A percentile compares a stretch with the other conserved stretches of the same genome.
Evolutionary conservation across 768 basidiomycete species (phyloP).

Genomic region (Suillus alpinus): DNA sequence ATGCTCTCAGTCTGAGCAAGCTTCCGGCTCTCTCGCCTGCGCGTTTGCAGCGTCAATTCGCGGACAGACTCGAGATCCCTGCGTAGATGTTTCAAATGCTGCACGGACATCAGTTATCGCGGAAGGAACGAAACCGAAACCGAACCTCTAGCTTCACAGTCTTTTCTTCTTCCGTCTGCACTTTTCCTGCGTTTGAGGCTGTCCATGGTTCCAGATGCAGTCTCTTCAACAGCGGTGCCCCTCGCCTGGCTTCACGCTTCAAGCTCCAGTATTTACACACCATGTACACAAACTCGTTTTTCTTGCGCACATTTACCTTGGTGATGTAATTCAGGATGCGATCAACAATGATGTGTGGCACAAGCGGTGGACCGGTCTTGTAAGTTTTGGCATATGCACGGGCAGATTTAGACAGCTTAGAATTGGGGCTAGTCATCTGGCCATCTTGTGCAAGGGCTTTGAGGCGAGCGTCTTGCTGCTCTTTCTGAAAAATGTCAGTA

Average conservation of each 20-base stretch:
- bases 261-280: conserved; percentile 96
- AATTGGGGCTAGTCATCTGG: conserved; percentile 37
- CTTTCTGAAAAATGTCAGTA: conserved; percentile 43
- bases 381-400: conserved; percentile 91
- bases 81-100: conserved; percentile 62
- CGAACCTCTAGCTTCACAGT: conserved; percentile 76
- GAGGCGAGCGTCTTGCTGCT: conserved; percentile 64
- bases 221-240: conserved; percentile 90
- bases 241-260: conserved; percentile 89
- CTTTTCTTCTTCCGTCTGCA: conserved; percentile 82
- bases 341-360: conserved; percentile 82
- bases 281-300: conserved; percentile 68
- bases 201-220: conserved; percentile 98
- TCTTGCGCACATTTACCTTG: conserved; percentile 71
- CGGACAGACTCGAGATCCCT: conserved; percentile 76
- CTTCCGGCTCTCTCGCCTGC: conserved; percentile 83
- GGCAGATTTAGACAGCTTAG: conserved; percentile 69
- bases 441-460: conserved; percentile 47
- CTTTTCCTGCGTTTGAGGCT: conserved; percentile 58
- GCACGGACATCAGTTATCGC: conserved; percentile 7
- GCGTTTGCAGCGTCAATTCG: conserved; percentile 59
- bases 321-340: conserved; percentile 73
- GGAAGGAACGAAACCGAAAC: not conserved
- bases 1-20: conserved; percentile 64
- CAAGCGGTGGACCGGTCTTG: conserved; percentile 88